Percentiles rank a stretch among this genome's conserved stretches.
Conservation (phyloP, 83 land plant genomes). For the Isoetes engelmannii region DNA sequence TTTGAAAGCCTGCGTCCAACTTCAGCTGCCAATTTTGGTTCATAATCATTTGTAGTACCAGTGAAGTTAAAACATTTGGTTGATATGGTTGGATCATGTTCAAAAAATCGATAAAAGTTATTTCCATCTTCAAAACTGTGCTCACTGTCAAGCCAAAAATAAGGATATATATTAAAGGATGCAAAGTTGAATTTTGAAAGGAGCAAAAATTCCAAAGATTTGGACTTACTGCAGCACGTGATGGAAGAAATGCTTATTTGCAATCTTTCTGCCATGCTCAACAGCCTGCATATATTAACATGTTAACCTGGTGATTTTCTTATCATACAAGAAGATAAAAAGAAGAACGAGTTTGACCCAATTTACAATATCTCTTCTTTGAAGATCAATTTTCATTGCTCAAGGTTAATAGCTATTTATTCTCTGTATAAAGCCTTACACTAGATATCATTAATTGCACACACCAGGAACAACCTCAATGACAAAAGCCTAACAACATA, state of each 20-base stretch:
- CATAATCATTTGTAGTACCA: constrained; percentile 46
- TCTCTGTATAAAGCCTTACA: too few species aligned
- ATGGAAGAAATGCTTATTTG: constrained; percentile 48
- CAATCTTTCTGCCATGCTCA: constrained; percentile 67
- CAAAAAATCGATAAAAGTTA: constrained; percentile 71
- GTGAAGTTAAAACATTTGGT: constrained; percentile 58
- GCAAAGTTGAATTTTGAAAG: constrained; percentile 8
- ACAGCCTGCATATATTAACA: constrained; percentile 38
- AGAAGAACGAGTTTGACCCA: background rate
- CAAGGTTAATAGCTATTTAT: too few species aligned
- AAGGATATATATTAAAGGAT: background rate
- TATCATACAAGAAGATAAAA: background rate
- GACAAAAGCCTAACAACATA: background rate
- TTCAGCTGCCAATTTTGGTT: constrained; percentile 57
- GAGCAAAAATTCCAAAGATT: background rate
- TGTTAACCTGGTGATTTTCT: background rate
- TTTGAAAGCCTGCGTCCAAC: constrained; percentile 52
- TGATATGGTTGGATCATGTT: constrained; percentile 58
- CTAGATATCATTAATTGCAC: background rate
- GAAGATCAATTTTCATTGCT: too few species aligned
- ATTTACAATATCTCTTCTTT: too few species aligned
- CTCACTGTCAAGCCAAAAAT: constrained; percentile 38
- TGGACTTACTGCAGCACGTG: constrained; percentile 59
- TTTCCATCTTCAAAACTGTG: constrained; percentile 74
- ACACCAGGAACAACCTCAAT: background rate